These are phyloP conservation scores for Oxytropis ochrocephala DNA, from an alignment of 306 rosid genomes.

Conservation along the genomic window DNA sequence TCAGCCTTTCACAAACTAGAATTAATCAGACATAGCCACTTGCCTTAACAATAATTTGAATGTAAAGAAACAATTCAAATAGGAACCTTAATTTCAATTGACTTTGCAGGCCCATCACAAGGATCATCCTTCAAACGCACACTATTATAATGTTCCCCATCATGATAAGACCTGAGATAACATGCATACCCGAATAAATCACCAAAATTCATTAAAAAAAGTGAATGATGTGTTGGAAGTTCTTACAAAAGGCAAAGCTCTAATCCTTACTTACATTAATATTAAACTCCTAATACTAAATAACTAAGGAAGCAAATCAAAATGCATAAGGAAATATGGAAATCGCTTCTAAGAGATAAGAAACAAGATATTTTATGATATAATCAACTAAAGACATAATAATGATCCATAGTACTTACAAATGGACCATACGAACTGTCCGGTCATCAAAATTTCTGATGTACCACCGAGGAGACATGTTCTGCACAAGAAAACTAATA, in stretches of 20 bases:
- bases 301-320: neutral
- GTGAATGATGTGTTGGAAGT: neutral
- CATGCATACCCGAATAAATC: constrained; percentile 2
- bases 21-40: constrained; percentile 37
- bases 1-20: constrained; percentile 73
- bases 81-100: constrained; percentile 64
- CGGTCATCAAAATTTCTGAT: constrained; percentile 55
- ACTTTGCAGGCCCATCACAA: constrained; percentile 63
- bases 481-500: constrained; percentile 40
- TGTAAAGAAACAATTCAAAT: neutral
- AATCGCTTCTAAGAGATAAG: neutral
- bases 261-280: neutral
- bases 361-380: neutral
- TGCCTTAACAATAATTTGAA: constrained; percentile 10
- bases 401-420: constrained; percentile 47
- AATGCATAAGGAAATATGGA: neutral
- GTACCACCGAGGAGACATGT: constrained; percentile 87
- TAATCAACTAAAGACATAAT: neutral
- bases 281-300: neutral
- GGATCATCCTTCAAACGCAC: constrained; percentile 71
- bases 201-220: constrained; percentile 4
- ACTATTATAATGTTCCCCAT: constrained; percentile 82
- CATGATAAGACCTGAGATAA: constrained; percentile 66
- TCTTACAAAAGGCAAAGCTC: neutral
- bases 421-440: constrained; percentile 62